These are phyloP conservation scores for Tulasnella sp. DNA, from an alignment of 768 basidiomycete genomes.

Conservation along the genomic window DNA sequence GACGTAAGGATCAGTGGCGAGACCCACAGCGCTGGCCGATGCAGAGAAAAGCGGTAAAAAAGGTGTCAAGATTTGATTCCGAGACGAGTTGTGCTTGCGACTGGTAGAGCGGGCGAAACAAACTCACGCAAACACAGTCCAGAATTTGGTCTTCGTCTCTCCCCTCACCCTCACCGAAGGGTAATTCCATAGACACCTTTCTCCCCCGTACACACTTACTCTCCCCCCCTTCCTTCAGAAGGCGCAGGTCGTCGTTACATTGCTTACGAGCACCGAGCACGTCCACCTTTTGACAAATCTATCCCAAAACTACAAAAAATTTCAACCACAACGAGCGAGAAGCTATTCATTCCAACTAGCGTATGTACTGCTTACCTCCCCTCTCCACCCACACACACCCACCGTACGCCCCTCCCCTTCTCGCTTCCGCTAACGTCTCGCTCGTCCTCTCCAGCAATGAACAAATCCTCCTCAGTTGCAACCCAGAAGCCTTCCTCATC, in stretches of 20 bases:
- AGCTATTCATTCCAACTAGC: slow-evolving; percentile 4
- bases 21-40: neutral
- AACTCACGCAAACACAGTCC: neutral
- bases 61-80: neutral
- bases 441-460: neutral
- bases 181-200: neutral
- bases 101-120: neutral
- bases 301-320: neutral
- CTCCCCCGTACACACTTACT: neutral
- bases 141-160: slow-evolving; percentile 6
- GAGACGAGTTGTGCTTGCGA: neutral
- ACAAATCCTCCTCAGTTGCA: neutral
- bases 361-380: neutral
- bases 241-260: neutral
- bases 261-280: neutral
- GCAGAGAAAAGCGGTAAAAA: neutral
- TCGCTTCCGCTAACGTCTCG: too few relatives aligned
- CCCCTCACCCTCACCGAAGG: slow-evolving; percentile 8
- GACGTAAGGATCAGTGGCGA: neutral
- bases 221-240: neutral
- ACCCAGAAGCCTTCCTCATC: neutral
- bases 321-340: neutral
- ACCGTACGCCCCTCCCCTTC: too few relatives aligned
- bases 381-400: too few relatives aligned
- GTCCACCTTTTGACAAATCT: neutral